A percentile compares a stretch with the other conserved stretches of the same genome.
Conservation (phyloP, 192 early-diverging fungal genomes). For the Entomortierella chlamydospora region DNA sequence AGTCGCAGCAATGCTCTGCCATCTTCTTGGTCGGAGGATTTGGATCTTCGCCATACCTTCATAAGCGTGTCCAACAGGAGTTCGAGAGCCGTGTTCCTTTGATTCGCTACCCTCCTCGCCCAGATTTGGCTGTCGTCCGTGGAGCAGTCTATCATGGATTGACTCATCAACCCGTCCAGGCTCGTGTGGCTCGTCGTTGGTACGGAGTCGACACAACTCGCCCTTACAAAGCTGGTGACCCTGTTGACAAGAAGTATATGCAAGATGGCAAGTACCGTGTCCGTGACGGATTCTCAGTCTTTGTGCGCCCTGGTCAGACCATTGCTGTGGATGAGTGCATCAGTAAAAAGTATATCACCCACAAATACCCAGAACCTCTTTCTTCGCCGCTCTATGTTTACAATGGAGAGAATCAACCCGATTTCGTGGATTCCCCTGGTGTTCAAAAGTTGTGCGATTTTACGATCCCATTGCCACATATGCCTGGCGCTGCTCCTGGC, state of each 20-base stretch:
- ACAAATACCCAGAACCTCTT: conserved; percentile 53
- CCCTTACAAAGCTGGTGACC: conserved; percentile 58
- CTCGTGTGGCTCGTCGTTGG: conserved; percentile 63
- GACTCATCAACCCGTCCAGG: conserved; percentile 41
- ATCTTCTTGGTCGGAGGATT: conserved; percentile 71
- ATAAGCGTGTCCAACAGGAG: conserved; percentile 63
- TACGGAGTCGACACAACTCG: conserved; percentile 65
- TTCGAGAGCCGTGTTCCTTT: conserved; percentile 59
- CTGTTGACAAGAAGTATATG: conserved; percentile 54
- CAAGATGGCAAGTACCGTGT: conserved; percentile 55
- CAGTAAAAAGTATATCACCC: conserved; percentile 66
- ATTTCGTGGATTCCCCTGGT: conserved; percentile 50
- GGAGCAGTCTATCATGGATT: conserved; percentile 66
- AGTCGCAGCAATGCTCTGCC: conserved; percentile 56
- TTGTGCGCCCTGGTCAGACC: conserved; percentile 52
- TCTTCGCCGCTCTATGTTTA: conserved; percentile 48
- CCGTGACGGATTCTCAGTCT: conserved; percentile 50
- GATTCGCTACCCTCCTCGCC: conserved; percentile 62
- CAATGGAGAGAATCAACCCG: conserved; percentile 45
- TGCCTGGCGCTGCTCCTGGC: conserved; percentile 43
- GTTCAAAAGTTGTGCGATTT: conserved; percentile 52
- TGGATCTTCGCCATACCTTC: conserved; percentile 65
- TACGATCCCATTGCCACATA: conserved; percentile 47
- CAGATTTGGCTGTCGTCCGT: conserved; percentile 64
- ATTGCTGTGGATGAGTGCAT: conserved; percentile 64